These are phyloP conservation scores for Lipomyces mesembrius DNA, from an alignment of 805 yeast species.

Conservation along the genomic window DNA sequence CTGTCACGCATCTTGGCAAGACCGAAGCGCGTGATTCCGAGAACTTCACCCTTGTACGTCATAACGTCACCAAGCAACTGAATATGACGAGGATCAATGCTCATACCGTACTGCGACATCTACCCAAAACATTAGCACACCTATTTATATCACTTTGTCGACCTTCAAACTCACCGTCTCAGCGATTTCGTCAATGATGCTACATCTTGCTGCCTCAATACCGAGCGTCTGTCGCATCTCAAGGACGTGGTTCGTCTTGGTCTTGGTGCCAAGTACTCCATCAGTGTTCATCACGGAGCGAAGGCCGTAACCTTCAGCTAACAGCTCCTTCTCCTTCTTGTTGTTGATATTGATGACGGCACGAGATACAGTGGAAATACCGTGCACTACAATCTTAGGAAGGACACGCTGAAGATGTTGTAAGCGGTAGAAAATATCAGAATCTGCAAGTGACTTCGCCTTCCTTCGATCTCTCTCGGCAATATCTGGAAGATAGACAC, in stretches of 20 bases:
- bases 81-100: conserved; percentile 99
- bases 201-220: conserved; percentile 94
- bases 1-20: conserved; percentile 98
- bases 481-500: conserved; percentile 35
- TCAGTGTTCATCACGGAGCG: conserved; percentile 97
- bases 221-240: conserved; percentile 91
- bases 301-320: conserved; percentile 97
- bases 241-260: conserved; percentile 87
- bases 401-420: conserved; percentile 85
- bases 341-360: conserved; percentile 95
- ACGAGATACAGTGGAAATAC: conserved; percentile 86
- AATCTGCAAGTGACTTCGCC: conserved; percentile 37
- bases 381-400: conserved; percentile 89
- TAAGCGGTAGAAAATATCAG: conserved; percentile 80
- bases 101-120: conserved; percentile 99
- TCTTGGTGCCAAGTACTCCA: conserved; percentile 87
- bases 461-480: conserved; percentile 40
- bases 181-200: conserved; percentile 92
- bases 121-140: background rate
- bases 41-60: conserved; percentile 98
- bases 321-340: conserved; percentile 78
- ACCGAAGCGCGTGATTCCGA: conserved; percentile 98
- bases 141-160: background rate
- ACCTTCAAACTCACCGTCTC: conserved; percentile 58
- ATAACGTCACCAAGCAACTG: conserved; percentile 96